Base-by-base conservation (phyloP, 345 rosid genomes). In the Citrus trifoliata region DNA sequence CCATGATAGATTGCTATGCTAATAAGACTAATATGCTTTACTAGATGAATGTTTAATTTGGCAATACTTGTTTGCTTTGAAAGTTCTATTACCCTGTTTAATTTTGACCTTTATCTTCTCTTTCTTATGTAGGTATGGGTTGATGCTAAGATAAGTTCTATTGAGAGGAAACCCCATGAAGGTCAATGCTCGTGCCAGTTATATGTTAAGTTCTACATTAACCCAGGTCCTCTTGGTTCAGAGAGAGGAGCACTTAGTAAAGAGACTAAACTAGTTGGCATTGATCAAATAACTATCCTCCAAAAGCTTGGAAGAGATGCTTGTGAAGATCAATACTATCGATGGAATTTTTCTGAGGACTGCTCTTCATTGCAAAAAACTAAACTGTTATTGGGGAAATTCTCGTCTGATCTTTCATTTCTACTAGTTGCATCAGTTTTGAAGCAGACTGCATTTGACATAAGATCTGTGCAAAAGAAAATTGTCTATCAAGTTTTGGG, bases 101-200 rank as follows among this genome's bases (percentile, higher is more conserved):
- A 61, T 10, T 70, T 61, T 65, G 64, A 71, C 53, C 33, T 68
- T 40, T 21, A 10, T 21, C n/a, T 74, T 75, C 25, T 74, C 16
- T 80, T 77, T 85, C 42, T 78, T 24, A 24, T 75, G 22, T 74
- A 92, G 96, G 93, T 91, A 18, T 92, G 90, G 97, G 70, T 89
- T 72, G 97, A 95, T 89, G 99, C 92, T 75, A 88, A 80, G 80
- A 92, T 93, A 80, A 87, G 82, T 75, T 90, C 96, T 13, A 86
- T 95, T 28, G 87, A 92, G 90, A 88, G 99, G 80, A 89, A 82
- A 83, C 95, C 90, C 70, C 98, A 93, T 71, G 90, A 84, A 64
- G 64, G 84, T 18, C 80, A 85, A 53, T 95, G 98, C 82, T 81
- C 68, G 32, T 95, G 98, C 82, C 83, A 84, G 73, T 91, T 93